These are phyloP conservation scores for Abrus precatorius DNA, from an alignment of 306 rosid species.

Conservation along the genomic window DNA sequence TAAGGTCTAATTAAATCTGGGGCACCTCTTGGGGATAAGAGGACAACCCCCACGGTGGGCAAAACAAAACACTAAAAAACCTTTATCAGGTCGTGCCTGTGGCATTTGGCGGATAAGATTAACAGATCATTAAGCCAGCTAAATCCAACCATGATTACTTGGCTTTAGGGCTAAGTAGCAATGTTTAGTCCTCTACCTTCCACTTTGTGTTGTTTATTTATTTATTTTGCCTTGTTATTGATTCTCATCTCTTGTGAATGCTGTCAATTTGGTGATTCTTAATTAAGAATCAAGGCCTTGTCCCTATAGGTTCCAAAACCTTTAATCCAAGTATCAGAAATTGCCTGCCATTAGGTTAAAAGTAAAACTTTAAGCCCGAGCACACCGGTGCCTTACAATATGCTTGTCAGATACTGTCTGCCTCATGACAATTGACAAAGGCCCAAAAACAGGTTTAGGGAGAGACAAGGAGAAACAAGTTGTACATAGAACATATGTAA, in stretches of 20 bases:
- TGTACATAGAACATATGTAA: slow-evolving; percentile 34
- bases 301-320: slow-evolving; percentile 51
- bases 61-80: neutral
- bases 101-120: slow-evolving; percentile 58
- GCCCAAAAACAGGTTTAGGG: neutral
- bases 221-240: neutral
- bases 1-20: too few species aligned
- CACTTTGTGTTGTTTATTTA: slow-evolving; percentile 16
- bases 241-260: slow-evolving; percentile 28
- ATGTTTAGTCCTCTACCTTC: slow-evolving; percentile 21
- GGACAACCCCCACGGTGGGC: too few species aligned
- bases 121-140: slow-evolving; percentile 61
- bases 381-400: slow-evolving; percentile 49
- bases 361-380: slow-evolving; percentile 44
- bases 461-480: slow-evolving; percentile 47
- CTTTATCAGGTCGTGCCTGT: neutral
- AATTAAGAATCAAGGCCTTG: slow-evolving; percentile 37
- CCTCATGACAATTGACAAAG: slow-evolving; percentile 39
- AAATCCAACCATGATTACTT: slow-evolving; percentile 57
- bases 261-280: slow-evolving; percentile 39
- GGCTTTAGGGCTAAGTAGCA: slow-evolving; percentile 31
- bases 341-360: slow-evolving; percentile 64
- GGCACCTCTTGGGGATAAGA: too few species aligned
- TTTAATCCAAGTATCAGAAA: slow-evolving; percentile 44
- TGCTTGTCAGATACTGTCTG: slow-evolving; percentile 75